A percentile compares a stretch with the other conserved stretches of the same genome.
Evolutionary conservation across 2,329 filamentous ascomycete genomes (phyloP).

Genomic region (Fusarium verrucosum): DNA sequence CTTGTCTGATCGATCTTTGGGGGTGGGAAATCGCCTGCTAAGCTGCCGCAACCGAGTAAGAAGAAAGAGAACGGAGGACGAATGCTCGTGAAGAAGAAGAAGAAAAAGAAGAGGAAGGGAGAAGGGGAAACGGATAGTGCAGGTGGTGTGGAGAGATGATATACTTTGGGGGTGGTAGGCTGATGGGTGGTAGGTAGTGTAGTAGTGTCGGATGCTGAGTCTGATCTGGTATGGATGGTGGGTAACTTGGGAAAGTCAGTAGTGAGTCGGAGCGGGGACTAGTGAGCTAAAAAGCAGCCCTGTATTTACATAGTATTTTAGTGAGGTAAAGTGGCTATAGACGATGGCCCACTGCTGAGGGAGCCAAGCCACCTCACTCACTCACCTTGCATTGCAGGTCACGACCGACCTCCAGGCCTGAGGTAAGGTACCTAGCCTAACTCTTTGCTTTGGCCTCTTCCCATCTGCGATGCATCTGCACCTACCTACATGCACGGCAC

Average conservation of each 20-base stretch:
- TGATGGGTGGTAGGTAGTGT: neutral
- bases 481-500: conserved; percentile 33
- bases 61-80: conserved; percentile 68
- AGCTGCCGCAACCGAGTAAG: conserved; percentile 65
- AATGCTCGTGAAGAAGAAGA: conserved; percentile 64
- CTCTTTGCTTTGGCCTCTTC: conserved; percentile 13
- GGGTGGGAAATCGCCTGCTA: conserved; percentile 67
- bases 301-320: conserved; percentile 32
- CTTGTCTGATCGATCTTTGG: conserved; percentile 28
- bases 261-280: conserved; percentile 10
- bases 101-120: conserved; percentile 53
- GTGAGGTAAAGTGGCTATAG: conserved; percentile 33
- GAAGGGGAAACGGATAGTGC: conserved; percentile 52
- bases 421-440: neutral
- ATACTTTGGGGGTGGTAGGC: conserved; percentile 31
- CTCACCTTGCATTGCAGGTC: neutral
- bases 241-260: conserved; percentile 5
- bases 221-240: conserved; percentile 9
- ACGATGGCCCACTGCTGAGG: conserved; percentile 36
- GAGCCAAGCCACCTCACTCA: conserved; percentile 36
- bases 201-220: neutral
- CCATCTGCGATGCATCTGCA: conserved; percentile 30
- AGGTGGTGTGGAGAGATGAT: conserved; percentile 54
- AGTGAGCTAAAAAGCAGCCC: conserved; percentile 31
- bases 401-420: neutral